These are phyloP conservation scores for Lagerstroemia speciosa DNA, from an alignment of 345 rosid genomes.

Conservation along the genomic window DNA sequence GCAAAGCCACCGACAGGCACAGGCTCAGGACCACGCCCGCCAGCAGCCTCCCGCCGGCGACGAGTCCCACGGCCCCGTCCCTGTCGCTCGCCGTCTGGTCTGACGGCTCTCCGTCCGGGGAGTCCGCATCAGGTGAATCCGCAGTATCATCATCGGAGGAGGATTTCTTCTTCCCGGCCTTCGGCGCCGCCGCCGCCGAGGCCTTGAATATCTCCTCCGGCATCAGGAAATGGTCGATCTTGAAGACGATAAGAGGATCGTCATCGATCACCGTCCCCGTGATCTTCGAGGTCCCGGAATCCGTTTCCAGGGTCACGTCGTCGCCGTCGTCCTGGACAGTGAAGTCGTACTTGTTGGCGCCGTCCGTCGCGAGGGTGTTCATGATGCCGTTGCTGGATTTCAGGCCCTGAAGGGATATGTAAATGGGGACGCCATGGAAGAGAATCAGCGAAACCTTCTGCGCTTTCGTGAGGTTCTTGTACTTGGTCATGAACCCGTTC, in stretches of 20 bases:
- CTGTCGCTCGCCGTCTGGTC: constrained; percentile 34
- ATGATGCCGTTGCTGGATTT: constrained; percentile 66
- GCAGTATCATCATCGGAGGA: constrained; percentile 13
- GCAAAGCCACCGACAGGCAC: constrained; percentile 29
- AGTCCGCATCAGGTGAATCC: constrained; percentile 45
- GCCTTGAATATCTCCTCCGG: constrained; percentile 76
- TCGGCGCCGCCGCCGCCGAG: constrained; percentile 33
- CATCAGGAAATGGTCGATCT: constrained; percentile 56
- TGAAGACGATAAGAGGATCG: constrained; percentile 72
- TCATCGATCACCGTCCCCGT: constrained; percentile 58
- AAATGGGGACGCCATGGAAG: constrained; percentile 74
- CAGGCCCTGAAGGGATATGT: constrained; percentile 53
- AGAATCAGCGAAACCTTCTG: constrained; percentile 55
- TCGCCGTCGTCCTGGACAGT: constrained; percentile 71
- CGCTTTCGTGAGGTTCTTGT: constrained; percentile 61
- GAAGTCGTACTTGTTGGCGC: constrained; percentile 61
- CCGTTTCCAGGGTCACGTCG: constrained; percentile 59
- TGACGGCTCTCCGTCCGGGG: constrained; percentile 41
- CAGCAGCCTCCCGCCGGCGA: constrained; percentile 26
- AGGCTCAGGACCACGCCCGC: constrained; percentile 25
- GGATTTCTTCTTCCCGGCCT: constrained; percentile 18
- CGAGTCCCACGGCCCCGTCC: constrained; percentile 25
- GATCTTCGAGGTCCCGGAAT: constrained; percentile 46
- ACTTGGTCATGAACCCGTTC: constrained; percentile 51
- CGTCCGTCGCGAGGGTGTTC: constrained; percentile 92